Percentiles rank a stretch among this genome's conserved stretches.
Conservation (phyloP, 768 basidiomycete genomes). For the Phlebiopsis gigantea region DNA sequence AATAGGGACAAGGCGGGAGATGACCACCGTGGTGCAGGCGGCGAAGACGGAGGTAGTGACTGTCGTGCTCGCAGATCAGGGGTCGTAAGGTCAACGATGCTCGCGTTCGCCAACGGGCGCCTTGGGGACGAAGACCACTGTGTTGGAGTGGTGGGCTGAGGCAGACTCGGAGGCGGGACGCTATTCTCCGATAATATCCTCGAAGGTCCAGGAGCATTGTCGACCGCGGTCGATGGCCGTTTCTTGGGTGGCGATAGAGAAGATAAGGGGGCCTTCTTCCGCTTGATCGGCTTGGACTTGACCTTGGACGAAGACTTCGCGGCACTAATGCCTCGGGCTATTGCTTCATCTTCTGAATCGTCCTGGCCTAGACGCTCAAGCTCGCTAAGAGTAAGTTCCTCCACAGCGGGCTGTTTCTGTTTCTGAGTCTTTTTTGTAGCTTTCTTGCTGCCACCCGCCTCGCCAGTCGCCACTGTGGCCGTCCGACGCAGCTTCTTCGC, state of each 20-base stretch:
- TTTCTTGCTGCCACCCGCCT: conserved; percentile 15
- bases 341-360: conserved; percentile 52
- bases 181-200: too few relatives aligned
- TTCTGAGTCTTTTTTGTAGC: background rate
- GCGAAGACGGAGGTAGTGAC: background rate
- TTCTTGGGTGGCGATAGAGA: background rate
- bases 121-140: conserved; percentile 10
- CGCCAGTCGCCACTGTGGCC: conserved; percentile 27
- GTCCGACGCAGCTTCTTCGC: conserved; percentile 33
- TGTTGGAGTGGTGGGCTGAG: conserved; percentile 8
- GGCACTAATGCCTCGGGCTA: conserved; percentile 37
- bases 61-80: background rate
- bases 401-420: conserved; percentile 1
- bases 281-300: background rate
- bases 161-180: conserved; percentile 24
- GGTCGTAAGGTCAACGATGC: conserved; percentile 2
- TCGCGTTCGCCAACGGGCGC: background rate
- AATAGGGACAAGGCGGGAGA: background rate
- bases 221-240: too few relatives aligned
- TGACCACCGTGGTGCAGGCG: background rate
- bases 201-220: too few relatives aligned
- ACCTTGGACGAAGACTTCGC: conserved; percentile 5
- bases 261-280: background rate
- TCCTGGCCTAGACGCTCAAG: conserved; percentile 42
- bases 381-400: conserved; percentile 32